Conservation (phyloP, 306 rosid species). For the Dryas drummondii region DNA sequence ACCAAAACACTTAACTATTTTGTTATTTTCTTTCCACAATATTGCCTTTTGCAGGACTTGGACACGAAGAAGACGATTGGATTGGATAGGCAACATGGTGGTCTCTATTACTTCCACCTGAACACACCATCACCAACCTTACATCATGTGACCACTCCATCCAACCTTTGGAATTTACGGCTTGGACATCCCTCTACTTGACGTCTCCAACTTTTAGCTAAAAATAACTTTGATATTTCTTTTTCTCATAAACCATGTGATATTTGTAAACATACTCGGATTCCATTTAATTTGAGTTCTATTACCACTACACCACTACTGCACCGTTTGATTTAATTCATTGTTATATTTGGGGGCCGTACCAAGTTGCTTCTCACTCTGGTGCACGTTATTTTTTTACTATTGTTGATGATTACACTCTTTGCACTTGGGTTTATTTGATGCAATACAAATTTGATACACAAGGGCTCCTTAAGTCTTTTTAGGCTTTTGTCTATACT, state of each 20-base stretch:
- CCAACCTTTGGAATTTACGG: background rate
- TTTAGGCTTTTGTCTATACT: too few species aligned
- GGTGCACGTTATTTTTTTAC: slow-evolving; percentile 3
- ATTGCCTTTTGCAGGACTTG: background rate
- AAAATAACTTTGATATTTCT: too few species aligned
- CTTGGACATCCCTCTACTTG: background rate
- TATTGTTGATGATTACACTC: slow-evolving; percentile 6
- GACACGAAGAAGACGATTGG: background rate
- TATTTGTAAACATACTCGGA: background rate
- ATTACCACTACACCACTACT: background rate
- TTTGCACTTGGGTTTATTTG: too few species aligned
- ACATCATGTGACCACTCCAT: background rate
- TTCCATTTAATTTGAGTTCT: background rate
- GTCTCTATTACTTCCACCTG: background rate
- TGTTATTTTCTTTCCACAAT: background rate
- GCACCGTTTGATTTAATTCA: slow-evolving; percentile 9
- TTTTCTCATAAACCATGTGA: background rate
- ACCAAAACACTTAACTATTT: background rate
- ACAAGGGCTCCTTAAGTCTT: too few species aligned
- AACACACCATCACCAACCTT: background rate
- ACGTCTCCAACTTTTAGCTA: background rate
- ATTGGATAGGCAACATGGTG: background rate
- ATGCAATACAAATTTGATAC: too few species aligned
- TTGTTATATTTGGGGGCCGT: slow-evolving; percentile 12
- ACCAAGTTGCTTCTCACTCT: background rate